These are phyloP conservation scores for Zostera marina DNA, from an alignment of 116 monocot genomes.

Conservation along the genomic window DNA sequence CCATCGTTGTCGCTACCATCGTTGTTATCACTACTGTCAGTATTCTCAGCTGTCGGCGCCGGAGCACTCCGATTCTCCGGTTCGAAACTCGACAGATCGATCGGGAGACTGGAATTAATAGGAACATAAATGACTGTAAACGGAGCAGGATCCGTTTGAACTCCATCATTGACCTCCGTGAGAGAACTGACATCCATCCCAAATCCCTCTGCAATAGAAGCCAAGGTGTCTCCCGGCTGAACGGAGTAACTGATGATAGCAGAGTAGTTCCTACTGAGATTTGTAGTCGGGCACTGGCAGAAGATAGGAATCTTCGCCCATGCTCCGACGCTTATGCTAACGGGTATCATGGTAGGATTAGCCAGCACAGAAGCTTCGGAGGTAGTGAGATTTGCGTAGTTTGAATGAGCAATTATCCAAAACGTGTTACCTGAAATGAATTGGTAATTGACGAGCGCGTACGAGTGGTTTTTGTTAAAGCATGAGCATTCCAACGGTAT, in stretches of 20 bases:
- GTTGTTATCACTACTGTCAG: background rate
- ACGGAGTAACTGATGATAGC: slow-evolving; percentile 40
- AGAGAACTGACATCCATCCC: slow-evolving; percentile 26
- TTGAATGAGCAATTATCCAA: slow-evolving; percentile 25
- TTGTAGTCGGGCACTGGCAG: slow-evolving; percentile 37
- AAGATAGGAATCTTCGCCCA: slow-evolving; percentile 43
- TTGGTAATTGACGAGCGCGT: slow-evolving; percentile 32
- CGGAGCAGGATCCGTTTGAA: background rate
- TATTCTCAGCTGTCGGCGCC: background rate
- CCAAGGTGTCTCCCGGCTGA: slow-evolving; percentile 35
- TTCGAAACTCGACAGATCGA: slow-evolving; percentile 6
- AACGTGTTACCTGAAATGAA: slow-evolving; percentile 44
- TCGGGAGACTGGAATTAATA: slow-evolving; percentile 11
- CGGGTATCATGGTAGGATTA: slow-evolving; percentile 38
- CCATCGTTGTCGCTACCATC: slow-evolving; percentile 16
- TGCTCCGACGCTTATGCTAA: slow-evolving; percentile 35
- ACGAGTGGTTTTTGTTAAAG: slow-evolving; percentile 28
- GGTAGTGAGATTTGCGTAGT: slow-evolving; percentile 39
- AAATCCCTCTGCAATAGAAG: slow-evolving; percentile 35
- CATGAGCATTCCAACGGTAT: slow-evolving; percentile 49
- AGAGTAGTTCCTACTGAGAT: background rate
- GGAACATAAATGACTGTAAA: slow-evolving; percentile 41
- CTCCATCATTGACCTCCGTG: slow-evolving; percentile 23
- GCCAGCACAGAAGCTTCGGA: slow-evolving; percentile 33
- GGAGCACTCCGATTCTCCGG: slow-evolving; percentile 1